phyloP scores from a whole-genome alignment of 2,329 filamentous ascomycete species.

The Teratosphaeria epicoccoides region DNA sequence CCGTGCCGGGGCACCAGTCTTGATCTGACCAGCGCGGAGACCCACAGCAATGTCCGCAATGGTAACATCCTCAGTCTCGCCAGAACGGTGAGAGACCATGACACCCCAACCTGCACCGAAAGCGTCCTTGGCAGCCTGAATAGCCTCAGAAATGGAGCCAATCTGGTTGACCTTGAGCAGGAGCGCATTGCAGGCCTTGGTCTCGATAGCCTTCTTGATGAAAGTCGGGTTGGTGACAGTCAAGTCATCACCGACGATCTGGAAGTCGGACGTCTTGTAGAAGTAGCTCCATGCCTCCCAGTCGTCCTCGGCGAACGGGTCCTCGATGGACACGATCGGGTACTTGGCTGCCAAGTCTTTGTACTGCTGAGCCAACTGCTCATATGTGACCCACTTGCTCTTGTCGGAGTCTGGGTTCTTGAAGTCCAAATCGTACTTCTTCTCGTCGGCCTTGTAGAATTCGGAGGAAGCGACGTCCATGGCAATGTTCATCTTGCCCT shows the following conservation, averaged over 20 bases:
- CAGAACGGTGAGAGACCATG: slow-evolving; percentile 98
- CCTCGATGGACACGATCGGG: slow-evolving; percentile 97
- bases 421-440: slow-evolving; percentile 99
- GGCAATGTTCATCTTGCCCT: slow-evolving; percentile 91
- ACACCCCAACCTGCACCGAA: slow-evolving; percentile 94
- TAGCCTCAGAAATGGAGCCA: slow-evolving; percentile 94
- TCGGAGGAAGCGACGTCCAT: slow-evolving; percentile 99
- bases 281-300: slow-evolving; percentile 99
- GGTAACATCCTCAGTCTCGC: slow-evolving; percentile 99
- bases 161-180: slow-evolving; percentile 99
- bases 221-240: slow-evolving; percentile 97
- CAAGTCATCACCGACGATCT: slow-evolving; percentile 97
- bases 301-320: slow-evolving; percentile 98
- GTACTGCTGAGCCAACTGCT: slow-evolving; percentile 91
- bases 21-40: slow-evolving; percentile 95
- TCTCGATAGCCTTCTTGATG: slow-evolving; percentile 99
- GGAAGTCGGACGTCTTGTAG: slow-evolving; percentile 97
- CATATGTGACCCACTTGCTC: slow-evolving; percentile 96
- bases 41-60: slow-evolving; percentile 97
- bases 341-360: slow-evolving; percentile 82
- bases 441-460: slow-evolving; percentile 91
- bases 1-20: slow-evolving; percentile 91
- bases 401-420: slow-evolving; percentile 98
- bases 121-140: slow-evolving; percentile 97
- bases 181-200: slow-evolving; percentile 96